Evolutionary conservation across 2,329 filamentous ascomycete genomes (phyloP), one percentile per base, ranked within the genome.

Genomic region (Colletotrichum trifolii): DNA sequence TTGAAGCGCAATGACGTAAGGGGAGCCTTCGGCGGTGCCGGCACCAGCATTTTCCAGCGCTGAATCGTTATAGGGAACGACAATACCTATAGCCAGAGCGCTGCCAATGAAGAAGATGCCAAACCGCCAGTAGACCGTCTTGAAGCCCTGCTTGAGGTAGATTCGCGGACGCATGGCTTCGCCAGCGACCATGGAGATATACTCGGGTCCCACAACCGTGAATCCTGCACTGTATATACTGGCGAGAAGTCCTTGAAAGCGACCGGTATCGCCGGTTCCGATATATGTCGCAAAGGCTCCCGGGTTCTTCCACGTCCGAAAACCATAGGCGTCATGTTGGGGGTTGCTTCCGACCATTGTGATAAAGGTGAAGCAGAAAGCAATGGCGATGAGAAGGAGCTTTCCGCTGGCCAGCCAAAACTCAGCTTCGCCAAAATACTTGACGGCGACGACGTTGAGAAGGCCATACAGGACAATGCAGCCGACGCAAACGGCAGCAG

Each of bases 291-390:
- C 84, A 53, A 91, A 91, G 2, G 88, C 78, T 6, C 89, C 89
- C 0, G 87, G 87, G 3, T 82, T 70, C 11, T 81, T 83, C 89
- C 89, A 91, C 72, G 89, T 88, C 15, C 89, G 82, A 73, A 93
- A 93, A 17, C 91, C 91, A 71, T 88, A 92, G 2, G 87, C 81
- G 70, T 91, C 89, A 52, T 86, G 79, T 6, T 87, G 73, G 0
- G 92, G 92, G 69, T 94, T 94, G 36, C 90, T 92, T 40, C 91
- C 92, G 8, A 93, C 81, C 89, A 94, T 93, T 53, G 88, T 89
- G 70, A 95, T 83, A 72, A 95, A 91, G n/a, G 92, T 94, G 77
- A 91, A 94, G 71, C 83, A 78, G 74, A 93, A 89, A 57, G 92
- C 80, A 11, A 88, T 87, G 65, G 89, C 79, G 69, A 91, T 90